These are phyloP conservation scores for Nyctanthes arbortristis DNA, from an alignment of 257 asterid genomes.

Conservation along the genomic window DNA sequence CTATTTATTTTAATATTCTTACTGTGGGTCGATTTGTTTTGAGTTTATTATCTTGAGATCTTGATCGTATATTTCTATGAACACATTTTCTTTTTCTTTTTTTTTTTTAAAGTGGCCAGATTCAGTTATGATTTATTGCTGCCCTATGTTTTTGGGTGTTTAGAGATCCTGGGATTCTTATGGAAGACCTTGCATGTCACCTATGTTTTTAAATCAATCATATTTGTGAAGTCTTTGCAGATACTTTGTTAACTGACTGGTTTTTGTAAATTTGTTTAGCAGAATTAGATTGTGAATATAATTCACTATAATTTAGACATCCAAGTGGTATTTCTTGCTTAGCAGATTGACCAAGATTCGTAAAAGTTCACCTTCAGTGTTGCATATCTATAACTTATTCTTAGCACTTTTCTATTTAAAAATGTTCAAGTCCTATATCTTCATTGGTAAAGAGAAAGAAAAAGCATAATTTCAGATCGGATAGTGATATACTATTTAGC, in stretches of 20 bases:
- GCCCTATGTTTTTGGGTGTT: not conserved
- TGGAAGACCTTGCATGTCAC: not conserved
- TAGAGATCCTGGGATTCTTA: not conserved
- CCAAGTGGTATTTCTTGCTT: not conserved
- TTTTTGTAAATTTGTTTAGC: not conserved
- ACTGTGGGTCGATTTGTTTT: not conserved
- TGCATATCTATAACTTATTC: not conserved
- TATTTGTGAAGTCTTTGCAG: not conserved
- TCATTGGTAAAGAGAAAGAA: not conserved
- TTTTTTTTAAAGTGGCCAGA: slow-evolving; percentile 1
- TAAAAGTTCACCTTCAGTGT: not conserved
- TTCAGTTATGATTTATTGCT: slow-evolving; percentile 6
- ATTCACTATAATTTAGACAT: not conserved
- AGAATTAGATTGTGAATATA: not conserved
- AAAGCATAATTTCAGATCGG: not conserved
- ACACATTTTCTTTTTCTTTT: not conserved
- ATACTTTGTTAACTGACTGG: not conserved
- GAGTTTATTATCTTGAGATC: slow-evolving; percentile 23
- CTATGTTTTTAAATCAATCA: not conserved
- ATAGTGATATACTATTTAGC: not conserved
- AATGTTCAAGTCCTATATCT: too few relatives aligned
- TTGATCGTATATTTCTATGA: not conserved
- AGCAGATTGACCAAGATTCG: not conserved
- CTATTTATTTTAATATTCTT: not conserved
- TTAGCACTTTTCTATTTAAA: too few relatives aligned